Conservation (phyloP, 2,329 filamentous ascomycete genomes). For the Camptophora hylomeconis region DNA sequence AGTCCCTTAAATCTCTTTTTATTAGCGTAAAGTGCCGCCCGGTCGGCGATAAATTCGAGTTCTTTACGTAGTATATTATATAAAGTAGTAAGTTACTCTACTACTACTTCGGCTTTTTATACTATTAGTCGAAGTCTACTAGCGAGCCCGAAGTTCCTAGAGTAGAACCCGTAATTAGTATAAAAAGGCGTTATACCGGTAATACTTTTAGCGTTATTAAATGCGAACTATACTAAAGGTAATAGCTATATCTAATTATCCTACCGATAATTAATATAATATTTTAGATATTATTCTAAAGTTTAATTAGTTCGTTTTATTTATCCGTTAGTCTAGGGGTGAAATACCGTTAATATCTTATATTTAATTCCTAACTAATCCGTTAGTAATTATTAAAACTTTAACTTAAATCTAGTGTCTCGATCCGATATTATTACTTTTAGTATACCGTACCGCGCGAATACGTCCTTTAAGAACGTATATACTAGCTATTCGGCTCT, state of each 20-base stretch:
- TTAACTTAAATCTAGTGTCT: constrained; percentile 4
- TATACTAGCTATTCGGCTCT: constrained; percentile 2
- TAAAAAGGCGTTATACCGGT: constrained; percentile 6
- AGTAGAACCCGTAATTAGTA: constrained; percentile 6
- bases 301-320: constrained; percentile 3
- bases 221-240: constrained; percentile 1
- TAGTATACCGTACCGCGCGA: constrained; percentile 1
- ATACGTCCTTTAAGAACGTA: constrained; percentile 2
- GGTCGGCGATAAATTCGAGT: constrained; percentile 1
- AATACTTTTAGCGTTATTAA: constrained; percentile 1
- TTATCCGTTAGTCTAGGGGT: constrained; percentile 1
- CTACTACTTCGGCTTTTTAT: constrained; percentile 1
- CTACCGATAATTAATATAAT: constrained; percentile 1
- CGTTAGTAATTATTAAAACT: constrained; percentile 5
- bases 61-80: constrained; percentile 2
- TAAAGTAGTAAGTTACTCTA: constrained; percentile 1
- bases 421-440: constrained; percentile 1
- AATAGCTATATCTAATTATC: constrained; percentile 1
- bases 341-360: constrained; percentile 3
- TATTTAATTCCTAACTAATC: constrained; percentile 3
- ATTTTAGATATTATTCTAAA: constrained; percentile 4
- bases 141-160: neutral
- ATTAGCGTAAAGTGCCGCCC: constrained; percentile 1
- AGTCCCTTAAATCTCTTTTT: constrained; percentile 5
- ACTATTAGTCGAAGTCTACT: constrained; percentile 1